Conservation (phyloP, 805 yeast species). For the Yamadazyma sp. region DNA sequence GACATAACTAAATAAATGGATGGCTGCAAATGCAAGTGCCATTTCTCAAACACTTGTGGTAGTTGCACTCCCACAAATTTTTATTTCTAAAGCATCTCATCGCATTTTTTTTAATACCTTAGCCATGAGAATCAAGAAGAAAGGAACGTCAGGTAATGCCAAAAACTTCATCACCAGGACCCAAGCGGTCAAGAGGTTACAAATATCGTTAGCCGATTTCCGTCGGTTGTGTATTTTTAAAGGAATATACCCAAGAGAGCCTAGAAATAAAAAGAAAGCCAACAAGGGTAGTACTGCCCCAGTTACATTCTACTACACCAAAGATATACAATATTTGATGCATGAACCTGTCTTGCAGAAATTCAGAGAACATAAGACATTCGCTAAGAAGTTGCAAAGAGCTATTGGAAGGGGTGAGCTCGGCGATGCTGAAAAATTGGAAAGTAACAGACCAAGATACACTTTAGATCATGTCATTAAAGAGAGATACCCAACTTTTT, state of each 20-base stretch:
- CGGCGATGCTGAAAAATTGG: conserved; percentile 82
- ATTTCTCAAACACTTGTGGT: not conserved
- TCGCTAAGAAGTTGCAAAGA: conserved; percentile 83
- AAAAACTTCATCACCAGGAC: conserved; percentile 91
- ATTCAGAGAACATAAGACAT: conserved; percentile 94
- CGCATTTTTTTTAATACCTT: conserved; percentile 7
- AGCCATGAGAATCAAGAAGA: conserved; percentile 70
- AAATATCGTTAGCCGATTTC: conserved; percentile 93
- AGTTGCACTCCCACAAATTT: conserved; percentile 3
- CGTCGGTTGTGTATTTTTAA: conserved; percentile 96
- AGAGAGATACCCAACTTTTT: conserved; percentile 92
- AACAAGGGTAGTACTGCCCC: conserved; percentile 98
- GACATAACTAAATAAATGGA: not conserved
- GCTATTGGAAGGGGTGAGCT: conserved; percentile 93
- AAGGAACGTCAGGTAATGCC: conserved; percentile 83
- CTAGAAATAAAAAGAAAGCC: conserved; percentile 92
- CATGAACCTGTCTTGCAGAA: conserved; percentile 92
- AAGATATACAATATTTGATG: conserved; percentile 90
- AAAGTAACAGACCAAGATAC: conserved; percentile 76
- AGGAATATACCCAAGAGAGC: conserved; percentile 97
- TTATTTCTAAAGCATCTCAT: conserved; percentile 12
- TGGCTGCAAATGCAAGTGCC: conserved; percentile 1
- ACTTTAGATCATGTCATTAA: conserved; percentile 87
- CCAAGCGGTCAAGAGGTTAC: conserved; percentile 89
- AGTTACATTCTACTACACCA: conserved; percentile 87